These are phyloP conservation scores for Echinosophora koreensis DNA, from an alignment of 306 rosid genomes.

Conservation along the genomic window DNA sequence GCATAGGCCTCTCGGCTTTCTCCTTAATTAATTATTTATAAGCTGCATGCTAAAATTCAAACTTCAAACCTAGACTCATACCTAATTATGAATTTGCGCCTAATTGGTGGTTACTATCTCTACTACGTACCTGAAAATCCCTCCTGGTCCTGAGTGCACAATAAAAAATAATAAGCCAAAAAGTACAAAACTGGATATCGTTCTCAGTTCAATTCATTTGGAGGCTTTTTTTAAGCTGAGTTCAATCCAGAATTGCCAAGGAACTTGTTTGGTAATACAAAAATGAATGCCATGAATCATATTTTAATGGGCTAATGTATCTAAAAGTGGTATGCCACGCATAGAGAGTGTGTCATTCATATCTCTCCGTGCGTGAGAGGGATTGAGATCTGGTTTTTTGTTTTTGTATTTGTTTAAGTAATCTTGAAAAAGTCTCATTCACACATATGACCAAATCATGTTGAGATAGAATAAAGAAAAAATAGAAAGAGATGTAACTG, in stretches of 20 bases:
- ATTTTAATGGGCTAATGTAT: constrained; percentile 31
- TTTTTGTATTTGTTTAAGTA: neutral
- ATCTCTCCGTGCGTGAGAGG: constrained; percentile 39
- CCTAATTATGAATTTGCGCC: constrained; percentile 42
- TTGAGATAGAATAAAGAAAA: constrained; percentile 7
- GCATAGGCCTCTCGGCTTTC: too few species aligned
- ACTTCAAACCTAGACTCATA: constrained; percentile 20
- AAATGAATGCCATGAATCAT: neutral
- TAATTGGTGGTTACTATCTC: constrained; percentile 38
- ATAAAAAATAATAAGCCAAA: neutral
- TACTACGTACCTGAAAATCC: constrained; percentile 28
- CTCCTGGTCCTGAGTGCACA: neutral
- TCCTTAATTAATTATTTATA: neutral
- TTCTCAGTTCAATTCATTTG: neutral
- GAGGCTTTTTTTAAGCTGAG: neutral
- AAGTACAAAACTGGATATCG: neutral
- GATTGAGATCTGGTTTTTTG: neutral
- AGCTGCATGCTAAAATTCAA: constrained; percentile 25
- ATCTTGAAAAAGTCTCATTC: constrained; percentile 34
- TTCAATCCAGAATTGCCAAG: neutral
- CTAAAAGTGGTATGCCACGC: constrained; percentile 43
- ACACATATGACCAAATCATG: constrained; percentile 41
- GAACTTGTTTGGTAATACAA: constrained; percentile 31
- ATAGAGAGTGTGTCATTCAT: constrained; percentile 29
- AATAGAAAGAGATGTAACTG: neutral